Percentiles rank a stretch among this genome's conserved stretches.
Evolutionary conservation across 495 filamentous ascomycete species (phyloP).

Genomic region (Penicillium angulare): DNA sequence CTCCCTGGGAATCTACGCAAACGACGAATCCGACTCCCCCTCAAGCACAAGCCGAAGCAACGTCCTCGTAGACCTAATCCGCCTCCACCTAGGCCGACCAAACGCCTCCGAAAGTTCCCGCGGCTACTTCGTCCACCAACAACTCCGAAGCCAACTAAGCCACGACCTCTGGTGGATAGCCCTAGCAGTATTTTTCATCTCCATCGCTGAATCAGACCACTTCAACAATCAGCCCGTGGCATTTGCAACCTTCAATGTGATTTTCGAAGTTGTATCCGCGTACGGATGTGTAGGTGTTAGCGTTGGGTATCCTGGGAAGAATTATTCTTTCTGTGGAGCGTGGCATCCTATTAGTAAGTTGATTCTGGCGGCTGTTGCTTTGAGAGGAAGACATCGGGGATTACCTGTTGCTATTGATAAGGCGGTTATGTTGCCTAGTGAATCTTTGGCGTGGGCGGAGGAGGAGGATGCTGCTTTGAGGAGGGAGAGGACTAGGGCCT

Average conservation of each 20-base stretch:
- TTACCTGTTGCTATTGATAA: conserved; percentile 79
- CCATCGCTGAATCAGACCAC: conserved; percentile 67
- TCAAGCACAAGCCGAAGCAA: conserved; percentile 20
- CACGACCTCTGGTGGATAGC: conserved; percentile 89
- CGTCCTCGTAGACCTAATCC: conserved; percentile 23
- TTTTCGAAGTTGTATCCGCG: conserved; percentile 80
- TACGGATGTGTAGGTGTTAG: conserved; percentile 87
- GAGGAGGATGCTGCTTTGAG: conserved; percentile 58
- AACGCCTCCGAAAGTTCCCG: conserved; percentile 33
- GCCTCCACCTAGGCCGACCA: conserved; percentile 29
- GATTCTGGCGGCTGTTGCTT: conserved; percentile 73
- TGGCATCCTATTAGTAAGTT: conserved; percentile 74
- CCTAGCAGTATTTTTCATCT: conserved; percentile 68
- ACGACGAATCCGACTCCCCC: conserved; percentile 28
- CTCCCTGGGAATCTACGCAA: conserved; percentile 62
- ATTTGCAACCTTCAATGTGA: conserved; percentile 79
- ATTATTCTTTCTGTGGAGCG: conserved; percentile 70
- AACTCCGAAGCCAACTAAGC: conserved; percentile 76
- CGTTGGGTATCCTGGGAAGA: conserved; percentile 64
- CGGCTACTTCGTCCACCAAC: conserved; percentile 56
- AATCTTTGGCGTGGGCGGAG: conserved; percentile 53
- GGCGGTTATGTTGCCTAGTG: conserved; percentile 70
- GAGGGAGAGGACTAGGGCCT: conserved; percentile 25
- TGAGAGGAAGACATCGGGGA: conserved; percentile 76
- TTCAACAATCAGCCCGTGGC: conserved; percentile 64